Conservation (phyloP, 768 basidiomycete genomes). For the Tylopilus intermedius region DNA sequence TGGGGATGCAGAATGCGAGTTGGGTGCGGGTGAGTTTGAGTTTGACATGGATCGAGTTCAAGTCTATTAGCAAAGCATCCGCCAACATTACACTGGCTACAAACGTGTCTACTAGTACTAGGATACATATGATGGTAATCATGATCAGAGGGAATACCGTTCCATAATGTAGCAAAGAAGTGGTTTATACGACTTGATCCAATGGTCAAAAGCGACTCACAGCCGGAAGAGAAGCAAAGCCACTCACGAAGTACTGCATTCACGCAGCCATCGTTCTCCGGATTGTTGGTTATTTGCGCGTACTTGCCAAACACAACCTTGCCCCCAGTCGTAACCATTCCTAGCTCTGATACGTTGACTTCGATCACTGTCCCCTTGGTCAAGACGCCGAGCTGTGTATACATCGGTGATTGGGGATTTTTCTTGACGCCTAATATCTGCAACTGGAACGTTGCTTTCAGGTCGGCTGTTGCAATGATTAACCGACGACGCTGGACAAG, state of each 20-base stretch:
- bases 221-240: neutral
- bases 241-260: conserved; percentile 86
- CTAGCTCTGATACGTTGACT: conserved; percentile 97
- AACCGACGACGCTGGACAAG: neutral
- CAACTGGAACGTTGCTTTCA: conserved; percentile 98
- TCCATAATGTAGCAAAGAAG: neutral
- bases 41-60: conserved; percentile 24
- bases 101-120: conserved; percentile 4
- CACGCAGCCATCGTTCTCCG: conserved; percentile 95
- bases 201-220: conserved; percentile 3
- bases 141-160: neutral
- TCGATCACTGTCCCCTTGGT: conserved; percentile 98
- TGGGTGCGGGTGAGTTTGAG: conserved; percentile 25
- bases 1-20: conserved; percentile 31
- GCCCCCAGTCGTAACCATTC: conserved; percentile 95
- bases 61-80: conserved; percentile 10
- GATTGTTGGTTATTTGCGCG: conserved; percentile 90
- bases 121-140: conserved; percentile 6
- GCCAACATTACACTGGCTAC: conserved; percentile 6
- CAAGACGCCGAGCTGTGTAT: conserved; percentile 92
- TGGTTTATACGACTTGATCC: conserved; percentile 24
- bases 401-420: conserved; percentile 98
- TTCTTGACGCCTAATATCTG: conserved; percentile 98
- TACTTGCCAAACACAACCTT: conserved; percentile 94
- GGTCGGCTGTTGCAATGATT: conserved; percentile 57